Evolutionary conservation across 768 basidiomycete species (phyloP), one percentile per base, ranked within the genome.

Genomic region (Mycena leptocephala): DNA sequence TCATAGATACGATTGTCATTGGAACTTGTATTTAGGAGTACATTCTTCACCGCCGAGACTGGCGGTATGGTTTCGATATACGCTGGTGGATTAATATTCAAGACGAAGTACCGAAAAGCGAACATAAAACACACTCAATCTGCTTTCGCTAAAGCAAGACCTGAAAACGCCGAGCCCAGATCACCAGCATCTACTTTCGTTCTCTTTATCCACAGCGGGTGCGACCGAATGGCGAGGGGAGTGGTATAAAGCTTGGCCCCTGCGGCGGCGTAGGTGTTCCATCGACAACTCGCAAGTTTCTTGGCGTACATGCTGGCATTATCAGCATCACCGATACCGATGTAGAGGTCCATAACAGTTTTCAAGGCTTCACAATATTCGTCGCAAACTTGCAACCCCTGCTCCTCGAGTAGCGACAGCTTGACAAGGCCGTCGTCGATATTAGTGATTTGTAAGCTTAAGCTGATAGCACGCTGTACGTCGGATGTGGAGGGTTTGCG

Each of bases 401-500:
- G 59, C 20, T 72, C 33, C 37, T 72, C 66, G 26, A 72, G 26
- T 6, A 63, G 41, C 46, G 53, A 58, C 3, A 59, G 39, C 18
- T 67, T 72, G 35, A 53, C 22, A 13, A 76, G 58, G 30, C 75
- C 63, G 58, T 69, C 71, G 7, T 61, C 64, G 32, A 65, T 30
- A 28, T 37, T 65, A 8, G 33, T 1, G 33, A 53, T 43, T 22
- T 14, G 6, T 11, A 72, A 22, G 43, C 43, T 46, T 22, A 41
- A 14, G 48, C 59, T 43, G 6, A 26, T 37, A 14, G 63, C 51
- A 35, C 76, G 73, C 3, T 64, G 68, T 1, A 26, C 43, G 30
- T 78, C 73, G 51, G 69, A 71, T 32, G 35, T 26, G n/a, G n/a
- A 22, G 24, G 63, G 58, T n/a, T 82, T 76, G 51, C 56, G 46